Conservation (phyloP, 192 early-diverging fungal species). For the Chytriomyces sp. region DNA sequence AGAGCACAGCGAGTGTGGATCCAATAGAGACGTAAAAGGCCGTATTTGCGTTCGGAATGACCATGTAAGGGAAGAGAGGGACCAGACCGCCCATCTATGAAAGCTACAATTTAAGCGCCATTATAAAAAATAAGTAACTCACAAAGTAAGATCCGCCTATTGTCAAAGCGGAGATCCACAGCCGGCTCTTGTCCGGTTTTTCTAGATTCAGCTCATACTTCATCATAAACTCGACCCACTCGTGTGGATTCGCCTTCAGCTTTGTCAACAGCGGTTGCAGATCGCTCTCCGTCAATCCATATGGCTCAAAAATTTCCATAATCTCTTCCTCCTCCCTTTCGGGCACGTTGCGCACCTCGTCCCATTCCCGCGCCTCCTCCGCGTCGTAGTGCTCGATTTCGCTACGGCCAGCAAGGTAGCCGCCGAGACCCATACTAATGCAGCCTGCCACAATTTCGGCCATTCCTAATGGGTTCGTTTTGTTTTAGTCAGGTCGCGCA, state of each 20-base stretch:
- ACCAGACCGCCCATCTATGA: conserved; percentile 57
- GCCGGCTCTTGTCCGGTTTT: conserved; percentile 54
- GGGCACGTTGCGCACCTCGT: conserved; percentile 55
- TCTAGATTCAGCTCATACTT: conserved; percentile 68
- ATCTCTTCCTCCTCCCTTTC: conserved; percentile 63
- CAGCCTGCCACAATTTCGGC: conserved; percentile 30
- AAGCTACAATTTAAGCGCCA: not conserved
- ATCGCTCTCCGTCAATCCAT: conserved; percentile 53
- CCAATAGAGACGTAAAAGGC: conserved; percentile 57
- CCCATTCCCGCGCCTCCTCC: conserved; percentile 55
- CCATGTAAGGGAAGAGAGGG: conserved; percentile 65
- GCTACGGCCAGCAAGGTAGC: conserved; percentile 60
- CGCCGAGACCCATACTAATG: conserved; percentile 64
- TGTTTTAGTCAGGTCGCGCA: too few relatives aligned
- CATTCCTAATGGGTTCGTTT: too few relatives aligned
- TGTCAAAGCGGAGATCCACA: conserved; percentile 61
- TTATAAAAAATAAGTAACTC: not conserved
- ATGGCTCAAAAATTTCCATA: conserved; percentile 65
- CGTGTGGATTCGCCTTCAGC: conserved; percentile 51
- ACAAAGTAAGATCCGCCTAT: conserved; percentile 63
- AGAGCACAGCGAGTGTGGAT: conserved; percentile 52
- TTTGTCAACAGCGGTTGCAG: conserved; percentile 58
- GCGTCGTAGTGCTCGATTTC: conserved; percentile 68
- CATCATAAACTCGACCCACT: conserved; percentile 77
- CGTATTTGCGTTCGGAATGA: conserved; percentile 36